Conservation (phyloP, 2,329 filamentous ascomycete genomes). For the Pseudogymnoascus sp. region DNA sequence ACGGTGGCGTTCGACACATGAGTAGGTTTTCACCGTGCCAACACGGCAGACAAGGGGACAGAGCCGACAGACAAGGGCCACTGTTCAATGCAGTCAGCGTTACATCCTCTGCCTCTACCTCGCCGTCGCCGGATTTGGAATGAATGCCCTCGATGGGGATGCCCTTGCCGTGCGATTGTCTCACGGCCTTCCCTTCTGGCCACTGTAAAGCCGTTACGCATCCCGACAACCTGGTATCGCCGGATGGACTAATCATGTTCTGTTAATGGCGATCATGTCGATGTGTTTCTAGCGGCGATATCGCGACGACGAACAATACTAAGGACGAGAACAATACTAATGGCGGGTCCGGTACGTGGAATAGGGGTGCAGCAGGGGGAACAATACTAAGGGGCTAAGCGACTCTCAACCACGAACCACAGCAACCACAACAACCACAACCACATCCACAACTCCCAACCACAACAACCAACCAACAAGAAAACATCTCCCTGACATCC, state of each 20-base stretch:
- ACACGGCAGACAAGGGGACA: neutral
- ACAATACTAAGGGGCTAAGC: constrained; percentile 8
- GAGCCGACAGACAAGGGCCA: neutral
- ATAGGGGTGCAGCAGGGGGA: neutral
- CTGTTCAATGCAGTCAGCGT: neutral
- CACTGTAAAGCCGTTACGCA: neutral
- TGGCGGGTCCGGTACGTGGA: neutral
- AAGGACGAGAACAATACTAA: neutral
- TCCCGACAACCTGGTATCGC: neutral
- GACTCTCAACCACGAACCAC: constrained; percentile 1
- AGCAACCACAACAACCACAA: neutral
- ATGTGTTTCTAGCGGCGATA: neutral
- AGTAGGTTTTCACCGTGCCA: neutral
- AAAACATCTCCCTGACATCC: neutral
- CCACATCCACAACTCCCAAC: neutral
- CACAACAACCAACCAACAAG: neutral
- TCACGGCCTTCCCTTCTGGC: neutral
- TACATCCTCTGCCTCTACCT: neutral
- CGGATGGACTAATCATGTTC: neutral
- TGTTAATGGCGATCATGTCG: neutral
- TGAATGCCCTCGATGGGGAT: neutral
- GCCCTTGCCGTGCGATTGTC: neutral
- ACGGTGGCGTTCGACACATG: neutral
- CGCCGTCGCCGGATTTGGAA: neutral
- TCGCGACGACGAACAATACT: neutral